A percentile compares a stretch with the other conserved stretches of the same genome.
Conservation (phyloP, 441 rosid species). For the Rhodomyrtus psidioides region DNA sequence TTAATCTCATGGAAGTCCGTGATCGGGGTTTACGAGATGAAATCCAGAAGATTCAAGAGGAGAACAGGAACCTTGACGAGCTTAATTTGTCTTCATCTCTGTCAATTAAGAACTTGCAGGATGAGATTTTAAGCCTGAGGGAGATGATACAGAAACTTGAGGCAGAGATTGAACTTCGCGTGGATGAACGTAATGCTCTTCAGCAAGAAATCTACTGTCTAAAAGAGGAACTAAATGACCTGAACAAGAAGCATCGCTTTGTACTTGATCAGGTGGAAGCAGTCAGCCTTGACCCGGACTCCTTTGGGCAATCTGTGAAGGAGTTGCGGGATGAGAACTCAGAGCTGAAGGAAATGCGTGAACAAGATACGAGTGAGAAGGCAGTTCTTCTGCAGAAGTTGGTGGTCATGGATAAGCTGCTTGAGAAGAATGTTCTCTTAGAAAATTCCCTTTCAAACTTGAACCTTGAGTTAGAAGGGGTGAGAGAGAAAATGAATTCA, state of each 20-base stretch:
- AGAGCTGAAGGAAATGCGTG: constrained; percentile 41
- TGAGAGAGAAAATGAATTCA: constrained; percentile 49
- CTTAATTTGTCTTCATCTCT: constrained; percentile 64
- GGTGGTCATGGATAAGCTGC: constrained; percentile 67
- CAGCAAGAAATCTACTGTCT: constrained; percentile 96
- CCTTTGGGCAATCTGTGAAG: constrained; percentile 56
- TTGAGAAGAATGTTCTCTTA: constrained; percentile 53
- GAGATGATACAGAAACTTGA: constrained; percentile 77
- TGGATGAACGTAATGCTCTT: constrained; percentile 82
- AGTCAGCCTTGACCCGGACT: constrained; percentile 49
- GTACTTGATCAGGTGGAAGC: constrained; percentile 67
- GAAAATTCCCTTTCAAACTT: constrained; percentile 85
- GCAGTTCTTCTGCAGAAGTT: constrained; percentile 46
- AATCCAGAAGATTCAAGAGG: constrained; percentile 44
- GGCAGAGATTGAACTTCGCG: constrained; percentile 73
- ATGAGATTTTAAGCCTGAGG: constrained; percentile 53
- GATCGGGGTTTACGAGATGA: constrained; percentile 54
- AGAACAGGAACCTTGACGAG: constrained; percentile 53
- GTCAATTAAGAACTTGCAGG: constrained; percentile 62
- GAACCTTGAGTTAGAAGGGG: constrained; percentile 71
- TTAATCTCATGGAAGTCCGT: constrained; percentile 59
- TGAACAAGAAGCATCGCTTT: constrained; percentile 52
- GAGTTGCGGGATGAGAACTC: constrained; percentile 55
- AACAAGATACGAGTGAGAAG: constrained; percentile 51
- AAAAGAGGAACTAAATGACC: constrained; percentile 76